phyloP scores from a whole-genome alignment of 177 flowering plant genomes.

The Telopea speciosissima region DNA sequence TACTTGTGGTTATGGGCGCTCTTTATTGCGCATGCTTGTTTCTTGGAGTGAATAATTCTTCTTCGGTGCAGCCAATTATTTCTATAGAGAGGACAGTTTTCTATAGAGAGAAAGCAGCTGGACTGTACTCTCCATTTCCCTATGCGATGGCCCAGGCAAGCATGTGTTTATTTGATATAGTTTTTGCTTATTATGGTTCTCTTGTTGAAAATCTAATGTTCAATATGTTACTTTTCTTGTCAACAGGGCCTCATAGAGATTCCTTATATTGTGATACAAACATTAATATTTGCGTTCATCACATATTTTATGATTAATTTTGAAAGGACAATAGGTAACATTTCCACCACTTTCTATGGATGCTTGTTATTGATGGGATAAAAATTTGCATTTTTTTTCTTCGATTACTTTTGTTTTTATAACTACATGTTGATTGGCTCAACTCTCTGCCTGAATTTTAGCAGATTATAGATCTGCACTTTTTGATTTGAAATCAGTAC shows the following conservation, averaged over 20 bases:
- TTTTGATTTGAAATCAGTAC: background rate
- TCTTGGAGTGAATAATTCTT: conserved; percentile 75
- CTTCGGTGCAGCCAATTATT: conserved; percentile 80
- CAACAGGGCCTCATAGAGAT: conserved; percentile 80
- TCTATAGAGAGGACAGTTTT: conserved; percentile 90
- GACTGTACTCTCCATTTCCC: conserved; percentile 75
- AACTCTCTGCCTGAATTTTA: background rate
- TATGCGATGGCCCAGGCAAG: conserved; percentile 85
- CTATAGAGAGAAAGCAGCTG: conserved; percentile 86
- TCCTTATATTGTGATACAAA: conserved; percentile 63
- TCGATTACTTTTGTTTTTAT: background rate
- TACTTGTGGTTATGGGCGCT: conserved; percentile 67
- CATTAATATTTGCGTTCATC: conserved; percentile 58
- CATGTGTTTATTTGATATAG: background rate
- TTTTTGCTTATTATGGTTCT: background rate
- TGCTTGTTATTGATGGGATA: background rate
- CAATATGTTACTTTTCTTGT: conserved; percentile 1
- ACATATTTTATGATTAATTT: conserved; percentile 77
- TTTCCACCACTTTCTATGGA: background rate
- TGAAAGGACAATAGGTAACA: conserved; percentile 58
- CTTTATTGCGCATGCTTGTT: conserved; percentile 64
- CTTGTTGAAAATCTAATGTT: background rate
- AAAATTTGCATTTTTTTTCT: background rate
- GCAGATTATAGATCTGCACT: background rate
- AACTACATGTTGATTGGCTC: too few species aligned